Conservation (phyloP, 2,329 filamentous ascomycete species). For the Cladophialophora exuberans region DNA sequence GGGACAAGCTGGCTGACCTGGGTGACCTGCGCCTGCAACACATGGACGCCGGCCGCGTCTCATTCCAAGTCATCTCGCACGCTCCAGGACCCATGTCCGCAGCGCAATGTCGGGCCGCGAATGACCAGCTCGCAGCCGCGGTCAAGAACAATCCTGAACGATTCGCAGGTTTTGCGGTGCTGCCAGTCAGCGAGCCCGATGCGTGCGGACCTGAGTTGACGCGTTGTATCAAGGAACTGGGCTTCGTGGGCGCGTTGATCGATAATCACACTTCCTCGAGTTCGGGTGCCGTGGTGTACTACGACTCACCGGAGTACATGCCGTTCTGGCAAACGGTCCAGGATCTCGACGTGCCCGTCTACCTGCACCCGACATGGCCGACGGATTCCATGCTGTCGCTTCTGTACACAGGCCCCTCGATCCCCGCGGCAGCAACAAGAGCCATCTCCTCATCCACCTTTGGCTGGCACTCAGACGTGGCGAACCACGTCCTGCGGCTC, state of each 20-base stretch:
- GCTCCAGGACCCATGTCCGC: conserved; percentile 22
- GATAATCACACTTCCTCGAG: conserved; percentile 41
- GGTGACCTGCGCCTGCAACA: conserved; percentile 18
- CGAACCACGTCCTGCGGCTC: conserved; percentile 45
- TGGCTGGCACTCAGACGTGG: conserved; percentile 45
- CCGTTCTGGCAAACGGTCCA: conserved; percentile 47
- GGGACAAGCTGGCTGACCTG: conserved; percentile 27
- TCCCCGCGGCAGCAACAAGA: conserved; percentile 9
- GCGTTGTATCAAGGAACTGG: conserved; percentile 45
- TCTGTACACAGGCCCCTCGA: conserved; percentile 41
- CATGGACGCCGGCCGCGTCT: conserved; percentile 28
- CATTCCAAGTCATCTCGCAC: conserved; percentile 30
- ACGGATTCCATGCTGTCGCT: conserved; percentile 42
- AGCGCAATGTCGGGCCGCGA: conserved; percentile 23
- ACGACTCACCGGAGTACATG: conserved; percentile 49
- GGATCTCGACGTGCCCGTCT: conserved; percentile 55
- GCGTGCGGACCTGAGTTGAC: conserved; percentile 41
- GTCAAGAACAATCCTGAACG: conserved; percentile 39
- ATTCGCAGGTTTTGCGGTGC: conserved; percentile 48
- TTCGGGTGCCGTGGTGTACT: conserved; percentile 37
- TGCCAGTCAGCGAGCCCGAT: conserved; percentile 45
- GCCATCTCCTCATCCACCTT: conserved; percentile 21
- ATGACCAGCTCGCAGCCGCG: conserved; percentile 27
- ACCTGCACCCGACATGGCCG: conserved; percentile 55
- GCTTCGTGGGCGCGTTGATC: conserved; percentile 54